A percentile compares a stretch with the other conserved stretches of the same genome.
phyloP scores from a whole-genome alignment of 257 asterid genomes.

The Petunia axillaris region DNA sequence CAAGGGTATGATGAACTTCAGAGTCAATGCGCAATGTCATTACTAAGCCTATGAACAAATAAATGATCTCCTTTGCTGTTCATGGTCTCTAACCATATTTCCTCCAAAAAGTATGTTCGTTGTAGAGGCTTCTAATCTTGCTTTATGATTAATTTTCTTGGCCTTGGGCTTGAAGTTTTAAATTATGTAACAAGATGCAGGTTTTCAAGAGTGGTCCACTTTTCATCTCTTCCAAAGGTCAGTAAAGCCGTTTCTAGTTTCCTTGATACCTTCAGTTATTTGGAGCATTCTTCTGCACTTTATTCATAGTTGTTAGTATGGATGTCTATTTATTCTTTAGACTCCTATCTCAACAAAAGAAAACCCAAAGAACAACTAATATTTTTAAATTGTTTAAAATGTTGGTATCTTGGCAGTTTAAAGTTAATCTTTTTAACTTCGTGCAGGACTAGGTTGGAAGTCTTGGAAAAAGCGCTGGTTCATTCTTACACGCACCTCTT shows the following conservation, averaged over 20 bases:
- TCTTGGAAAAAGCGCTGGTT: conserved; percentile 98
- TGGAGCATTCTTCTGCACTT: neutral
- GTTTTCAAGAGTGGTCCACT: conserved; percentile 99
- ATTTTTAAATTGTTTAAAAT: neutral
- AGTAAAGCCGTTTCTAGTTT: conserved; percentile 29
- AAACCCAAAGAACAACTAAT: neutral
- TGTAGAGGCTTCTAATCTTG: conserved; percentile 16
- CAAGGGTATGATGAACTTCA: neutral
- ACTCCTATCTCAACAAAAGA: neutral
- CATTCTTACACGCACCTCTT: conserved; percentile 93
- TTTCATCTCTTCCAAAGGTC: conserved; percentile 98
- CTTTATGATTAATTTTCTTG: conserved; percentile 29
- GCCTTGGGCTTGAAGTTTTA: conserved; percentile 26
- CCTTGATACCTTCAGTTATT: neutral
- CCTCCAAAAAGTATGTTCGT: neutral
- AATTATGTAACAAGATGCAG: conserved; percentile 47
- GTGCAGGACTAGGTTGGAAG: conserved; percentile 94
- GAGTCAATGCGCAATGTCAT: neutral
- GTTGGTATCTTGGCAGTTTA: conserved; percentile 8
- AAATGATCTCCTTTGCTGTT: neutral
- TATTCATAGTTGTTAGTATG: neutral
- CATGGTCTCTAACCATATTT: neutral
- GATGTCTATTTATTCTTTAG: neutral
- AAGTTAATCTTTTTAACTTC: neutral
- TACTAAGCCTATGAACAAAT: neutral